Percentiles rank a stretch among this genome's conserved stretches.
Conservation (phyloP, 495 filamentous ascomycete genomes). For the Aspergillus homomorphus region DNA sequence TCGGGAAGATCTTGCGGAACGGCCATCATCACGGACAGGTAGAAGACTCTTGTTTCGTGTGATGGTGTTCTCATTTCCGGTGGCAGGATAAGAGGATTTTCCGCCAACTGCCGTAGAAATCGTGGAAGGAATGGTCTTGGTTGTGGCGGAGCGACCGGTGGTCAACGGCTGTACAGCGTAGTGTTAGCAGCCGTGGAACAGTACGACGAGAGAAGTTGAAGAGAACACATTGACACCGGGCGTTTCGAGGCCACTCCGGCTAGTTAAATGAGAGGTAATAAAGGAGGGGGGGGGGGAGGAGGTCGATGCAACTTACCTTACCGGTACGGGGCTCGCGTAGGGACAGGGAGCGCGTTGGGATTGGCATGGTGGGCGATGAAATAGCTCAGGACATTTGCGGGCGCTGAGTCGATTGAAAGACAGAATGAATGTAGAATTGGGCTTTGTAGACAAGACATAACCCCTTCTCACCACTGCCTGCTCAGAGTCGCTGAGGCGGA, state of each 20-base stretch:
- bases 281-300: slow-evolving; percentile 1
- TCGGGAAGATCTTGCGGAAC: not conserved
- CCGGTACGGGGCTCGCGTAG: slow-evolving; percentile 36
- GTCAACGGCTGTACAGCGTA: slow-evolving; percentile 23
- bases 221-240: not conserved
- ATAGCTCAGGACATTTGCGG: slow-evolving; percentile 7
- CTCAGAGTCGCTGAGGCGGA: not conserved
- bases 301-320: slow-evolving; percentile 27
- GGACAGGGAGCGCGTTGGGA: slow-evolving; percentile 39
- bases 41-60: slow-evolving; percentile 16
- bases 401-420: not conserved
- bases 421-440: not conserved
- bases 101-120: slow-evolving; percentile 6
- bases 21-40: slow-evolving; percentile 14
- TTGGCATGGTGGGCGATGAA: slow-evolving; percentile 38
- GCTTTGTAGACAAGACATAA: not conserved
- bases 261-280: not conserved
- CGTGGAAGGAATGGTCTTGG: slow-evolving; percentile 9
- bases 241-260: not conserved
- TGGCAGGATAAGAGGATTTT: slow-evolving; percentile 1
- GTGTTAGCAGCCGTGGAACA: slow-evolving; percentile 17
- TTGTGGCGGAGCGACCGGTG: slow-evolving; percentile 30
- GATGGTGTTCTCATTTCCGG: slow-evolving; percentile 13
- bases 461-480: not conserved
- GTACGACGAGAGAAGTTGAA: slow-evolving; percentile 12